These are phyloP conservation scores for Pseudozyma thailandica DNA, from an alignment of 1,284 basidiomycete species.

Conservation along the genomic window DNA sequence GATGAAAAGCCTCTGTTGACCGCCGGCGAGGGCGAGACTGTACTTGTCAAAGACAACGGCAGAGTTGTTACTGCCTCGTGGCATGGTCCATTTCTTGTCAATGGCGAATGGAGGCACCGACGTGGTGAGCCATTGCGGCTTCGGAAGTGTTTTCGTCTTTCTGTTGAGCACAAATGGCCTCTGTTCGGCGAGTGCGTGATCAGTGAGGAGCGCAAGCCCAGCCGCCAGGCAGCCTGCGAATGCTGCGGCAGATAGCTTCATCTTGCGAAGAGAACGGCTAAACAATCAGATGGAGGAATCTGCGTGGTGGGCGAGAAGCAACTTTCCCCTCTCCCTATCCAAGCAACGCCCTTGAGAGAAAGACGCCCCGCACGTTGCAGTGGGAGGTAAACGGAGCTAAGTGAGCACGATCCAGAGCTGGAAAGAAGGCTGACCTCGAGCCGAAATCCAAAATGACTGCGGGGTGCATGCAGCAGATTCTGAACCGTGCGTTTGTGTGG, in stretches of 20 bases:
- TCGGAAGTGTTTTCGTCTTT: too few relatives aligned
- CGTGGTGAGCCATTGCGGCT: background rate
- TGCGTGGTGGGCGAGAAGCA: too few relatives aligned
- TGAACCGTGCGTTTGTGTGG: slow-evolving; percentile 36
- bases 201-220: slow-evolving; percentile 7
- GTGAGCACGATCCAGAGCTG: too few relatives aligned
- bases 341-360: too few relatives aligned
- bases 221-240: slow-evolving; percentile 14
- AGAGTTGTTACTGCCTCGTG: slow-evolving; percentile 28
- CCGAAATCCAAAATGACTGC: background rate
- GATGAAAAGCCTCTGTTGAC: slow-evolving; percentile 37
- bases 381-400: too few relatives aligned
- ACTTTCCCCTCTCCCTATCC: too few relatives aligned
- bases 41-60: slow-evolving; percentile 50
- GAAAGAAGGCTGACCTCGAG: too few relatives aligned
- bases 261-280: too few relatives aligned
- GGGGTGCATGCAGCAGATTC: background rate
- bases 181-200: slow-evolving; percentile 13
- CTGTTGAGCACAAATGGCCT: slow-evolving; percentile 15
- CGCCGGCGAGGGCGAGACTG: slow-evolving; percentile 36
- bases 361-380: too few relatives aligned
- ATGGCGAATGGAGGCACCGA: background rate
- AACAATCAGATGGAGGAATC: too few relatives aligned
- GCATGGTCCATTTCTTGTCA: slow-evolving; percentile 27
- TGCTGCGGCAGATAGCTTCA: slow-evolving; percentile 13